Base-by-base conservation (phyloP, 192 early-diverging fungal species). In the Spizellomyces sp. region DNA sequence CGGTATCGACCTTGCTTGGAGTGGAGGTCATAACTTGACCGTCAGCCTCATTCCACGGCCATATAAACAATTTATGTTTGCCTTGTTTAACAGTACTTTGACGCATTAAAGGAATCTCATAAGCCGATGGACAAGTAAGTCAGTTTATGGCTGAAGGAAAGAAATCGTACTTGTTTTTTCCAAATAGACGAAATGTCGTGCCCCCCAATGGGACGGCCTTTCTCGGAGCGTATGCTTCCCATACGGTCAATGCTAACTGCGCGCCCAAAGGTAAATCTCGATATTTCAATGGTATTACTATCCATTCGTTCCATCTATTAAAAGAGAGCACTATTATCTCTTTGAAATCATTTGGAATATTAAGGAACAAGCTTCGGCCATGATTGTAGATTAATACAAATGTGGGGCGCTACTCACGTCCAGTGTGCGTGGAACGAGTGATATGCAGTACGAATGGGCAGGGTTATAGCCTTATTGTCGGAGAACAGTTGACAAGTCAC, bases 301-400 rank as follows among this genome's bases (percentile, higher is more conserved):
- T 76, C 95, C 96, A 97, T 83, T 98, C 95, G 77, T 95, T 90
- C 94, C 94, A 97, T 27, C 90, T 92, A 12, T 0, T 46, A 63
- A 36, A 36, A 36, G 27, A 36, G 27, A 36, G 27, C 9, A 63
- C 36, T 6, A 63, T 19, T 41, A 10, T 17, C 19, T 50, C 17
- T 45, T 45, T 46, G 36, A 17, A 50, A 41, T 10, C 4, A 12
- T 46, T n/a, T 48, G 46, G 9, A 6, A 15, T 48, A 15, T 7
- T 46, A 50, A 45, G 7, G 45, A 45, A 22, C 62, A n/a, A 12
- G 12, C 50, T 0, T 19, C 14, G 12, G 50, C 50, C 50, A 19
- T 0, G 27, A 36, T 36, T 36, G 27, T 3, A 36, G 27, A 36
- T 36, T 36, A 36, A 36, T 36, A 36, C 27, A 36, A 36, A 36